Evolutionary conservation across 495 filamentous ascomycete genomes (phyloP), one percentile per base, ranked within the genome.

Genomic region (Penicillium verhagenii): DNA sequence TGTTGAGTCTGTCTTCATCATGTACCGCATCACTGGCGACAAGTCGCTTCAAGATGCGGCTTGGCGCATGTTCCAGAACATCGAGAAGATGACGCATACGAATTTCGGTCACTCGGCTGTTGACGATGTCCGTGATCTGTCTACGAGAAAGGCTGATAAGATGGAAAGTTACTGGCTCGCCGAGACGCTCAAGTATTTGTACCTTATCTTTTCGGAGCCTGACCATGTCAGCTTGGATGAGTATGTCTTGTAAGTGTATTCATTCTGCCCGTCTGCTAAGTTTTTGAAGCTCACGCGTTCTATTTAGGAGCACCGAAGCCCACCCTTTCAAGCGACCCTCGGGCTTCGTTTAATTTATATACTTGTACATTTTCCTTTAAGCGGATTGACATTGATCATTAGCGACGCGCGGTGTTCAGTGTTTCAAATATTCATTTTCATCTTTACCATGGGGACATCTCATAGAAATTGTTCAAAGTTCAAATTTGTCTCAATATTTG

Each of bases 101-200:
- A 70, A 79, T 11, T 73, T 73, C 49, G 86, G 77, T 16, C 75
- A 84, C 68, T 79, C 86, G 14, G 79, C 81, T 6, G 81, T 89
- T 16, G 51, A 66, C 8, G 80, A 88, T 53, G 86, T 90, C 47
- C 77, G 72, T 13, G 56, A 68, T 25, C 50, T 43, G 0, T 47
- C 66, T 8, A 60, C 75, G 2, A 47, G 40, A 16, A 66, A 75
- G 28, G 57, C 67, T 25, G 74, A 82, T 49, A 73, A 76, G 24
- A 82, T 82, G 79, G 79, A 82, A 61, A 81, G 78, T 47, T 82
- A 80, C 56, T 82, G 79, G 80, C 66, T 83, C 50, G 86, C 89
- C 6, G 91, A 96, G 71, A 94, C 91, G 16, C 72, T 96, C 56
- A 98, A 97, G 66, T 97, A 97, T 66, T 95, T 96, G 56, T 97